A percentile compares a stretch with the other conserved stretches of the same genome.
These are phyloP conservation scores for Gossypium aridum DNA, from an alignment of 441 rosid species.

Conservation along the genomic window DNA sequence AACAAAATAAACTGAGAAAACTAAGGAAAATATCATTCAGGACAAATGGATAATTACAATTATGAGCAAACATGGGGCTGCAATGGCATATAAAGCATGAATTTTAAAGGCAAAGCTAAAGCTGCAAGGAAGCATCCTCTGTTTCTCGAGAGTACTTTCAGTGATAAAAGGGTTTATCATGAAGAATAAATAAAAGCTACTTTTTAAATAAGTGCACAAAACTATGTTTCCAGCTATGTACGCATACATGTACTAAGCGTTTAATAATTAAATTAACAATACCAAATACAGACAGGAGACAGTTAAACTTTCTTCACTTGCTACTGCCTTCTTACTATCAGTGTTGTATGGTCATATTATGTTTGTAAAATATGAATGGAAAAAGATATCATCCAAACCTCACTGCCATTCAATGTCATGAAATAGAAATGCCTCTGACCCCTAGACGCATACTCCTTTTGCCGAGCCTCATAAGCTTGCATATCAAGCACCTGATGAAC, in stretches of 20 bases:
- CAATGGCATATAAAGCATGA: neutral
- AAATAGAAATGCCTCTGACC: constrained; percentile 99
- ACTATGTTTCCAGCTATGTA: neutral
- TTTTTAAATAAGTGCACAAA: neutral
- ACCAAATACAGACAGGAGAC: neutral
- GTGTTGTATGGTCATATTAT: neutral
- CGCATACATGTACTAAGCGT: neutral
- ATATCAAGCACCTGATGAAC: constrained; percentile 87
- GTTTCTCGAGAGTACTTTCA: neutral
- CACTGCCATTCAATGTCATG: constrained; percentile 96
- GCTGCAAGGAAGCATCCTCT: neutral
- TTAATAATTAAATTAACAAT: neutral
- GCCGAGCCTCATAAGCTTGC: constrained; percentile 76
- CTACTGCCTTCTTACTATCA: neutral
- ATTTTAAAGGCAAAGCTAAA: neutral
- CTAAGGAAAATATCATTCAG: neutral
- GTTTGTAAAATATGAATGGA: neutral
- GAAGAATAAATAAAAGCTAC: constrained; percentile 1
- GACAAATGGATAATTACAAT: neutral
- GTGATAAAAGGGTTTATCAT: neutral
- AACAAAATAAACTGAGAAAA: neutral
- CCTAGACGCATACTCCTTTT: constrained; percentile 79
- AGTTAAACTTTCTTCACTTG: neutral
- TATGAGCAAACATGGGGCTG: neutral
- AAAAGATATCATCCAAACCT: constrained; percentile 48